These are phyloP conservation scores for Diaporthe sp. DNA, from an alignment of 2,329 filamentous ascomycete species.

Conservation along the genomic window DNA sequence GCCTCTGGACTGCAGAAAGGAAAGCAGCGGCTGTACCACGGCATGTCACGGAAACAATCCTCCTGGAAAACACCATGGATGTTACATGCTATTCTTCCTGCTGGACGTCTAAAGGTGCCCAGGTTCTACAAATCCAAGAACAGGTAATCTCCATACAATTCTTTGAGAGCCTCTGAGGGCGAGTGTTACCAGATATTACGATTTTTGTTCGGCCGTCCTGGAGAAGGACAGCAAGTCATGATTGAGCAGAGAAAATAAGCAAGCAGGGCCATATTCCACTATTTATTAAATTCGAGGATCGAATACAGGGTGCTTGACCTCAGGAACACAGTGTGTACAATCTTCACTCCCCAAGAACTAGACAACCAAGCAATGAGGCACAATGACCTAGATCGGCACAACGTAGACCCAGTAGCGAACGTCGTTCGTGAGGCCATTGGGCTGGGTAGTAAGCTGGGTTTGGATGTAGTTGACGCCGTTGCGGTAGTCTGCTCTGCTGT, in stretches of 20 bases:
- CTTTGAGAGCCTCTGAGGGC: too few species aligned
- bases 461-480: conserved; percentile 20
- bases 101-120: too few species aligned
- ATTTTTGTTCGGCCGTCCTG: too few species aligned
- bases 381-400: background rate
- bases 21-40: too few species aligned
- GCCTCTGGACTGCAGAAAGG: too few species aligned
- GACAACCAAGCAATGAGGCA: background rate
- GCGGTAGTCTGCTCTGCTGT: background rate
- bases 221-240: background rate
- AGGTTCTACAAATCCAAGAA: too few species aligned
- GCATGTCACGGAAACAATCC: too few species aligned
- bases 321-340: background rate
- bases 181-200: too few species aligned
- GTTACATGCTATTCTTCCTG: background rate
- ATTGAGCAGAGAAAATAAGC: background rate
- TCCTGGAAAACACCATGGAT: background rate
- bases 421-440: conserved; percentile 5
- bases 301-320: background rate
- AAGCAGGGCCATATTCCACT: background rate
- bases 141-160: too few species aligned
- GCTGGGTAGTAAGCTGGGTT: conserved; percentile 2
- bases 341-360: background rate
- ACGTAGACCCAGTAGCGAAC: conserved; percentile 24
- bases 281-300: too few species aligned